Conservation (phyloP, 768 basidiomycete species). For the Boletus reticuloceps region DNA sequence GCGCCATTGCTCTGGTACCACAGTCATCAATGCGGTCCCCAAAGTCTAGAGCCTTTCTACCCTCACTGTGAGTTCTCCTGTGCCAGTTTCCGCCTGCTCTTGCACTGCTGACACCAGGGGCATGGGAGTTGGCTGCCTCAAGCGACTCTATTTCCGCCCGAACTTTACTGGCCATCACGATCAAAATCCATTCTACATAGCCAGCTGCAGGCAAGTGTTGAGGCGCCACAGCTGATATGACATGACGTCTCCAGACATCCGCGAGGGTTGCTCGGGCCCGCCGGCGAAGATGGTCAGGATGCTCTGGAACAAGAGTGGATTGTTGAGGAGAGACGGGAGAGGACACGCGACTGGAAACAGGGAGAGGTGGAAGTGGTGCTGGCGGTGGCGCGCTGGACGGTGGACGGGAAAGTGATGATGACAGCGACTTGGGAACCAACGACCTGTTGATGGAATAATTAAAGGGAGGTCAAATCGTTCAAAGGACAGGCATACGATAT, state of each 20-base stretch:
- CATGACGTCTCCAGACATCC: slow-evolving; percentile 62
- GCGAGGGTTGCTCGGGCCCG: slow-evolving; percentile 67
- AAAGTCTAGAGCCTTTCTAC: slow-evolving; percentile 39
- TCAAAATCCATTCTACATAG: slow-evolving; percentile 32
- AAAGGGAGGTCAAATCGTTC: not conserved
- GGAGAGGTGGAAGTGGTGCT: slow-evolving; percentile 30
- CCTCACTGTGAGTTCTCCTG: slow-evolving; percentile 44
- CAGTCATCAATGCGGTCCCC: slow-evolving; percentile 17
- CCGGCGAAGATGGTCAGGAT: slow-evolving; percentile 41
- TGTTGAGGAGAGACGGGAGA: slow-evolving; percentile 24
- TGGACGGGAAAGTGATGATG: slow-evolving; percentile 19
- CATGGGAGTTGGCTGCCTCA: slow-evolving; percentile 2
- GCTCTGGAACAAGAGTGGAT: slow-evolving; percentile 5
- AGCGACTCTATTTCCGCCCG: slow-evolving; percentile 18
- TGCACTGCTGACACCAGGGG: not conserved
- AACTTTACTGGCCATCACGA: slow-evolving; percentile 20
- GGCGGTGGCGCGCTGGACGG: slow-evolving; percentile 27
- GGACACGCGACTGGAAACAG: slow-evolving; percentile 26
- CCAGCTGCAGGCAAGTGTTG: slow-evolving; percentile 34
- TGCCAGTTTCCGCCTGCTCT: slow-evolving; percentile 38
- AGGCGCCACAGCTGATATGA: slow-evolving; percentile 49
- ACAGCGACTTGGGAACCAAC: slow-evolving; percentile 33
- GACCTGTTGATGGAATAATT: slow-evolving; percentile 16
- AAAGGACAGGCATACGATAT: slow-evolving; percentile 44
- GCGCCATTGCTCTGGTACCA: slow-evolving; percentile 20